A percentile compares a stretch with the other conserved stretches of the same genome.
phyloP scores from a whole-genome alignment of 2,329 filamentous ascomycete species.

The Plenodomus tracheiphilus region DNA sequence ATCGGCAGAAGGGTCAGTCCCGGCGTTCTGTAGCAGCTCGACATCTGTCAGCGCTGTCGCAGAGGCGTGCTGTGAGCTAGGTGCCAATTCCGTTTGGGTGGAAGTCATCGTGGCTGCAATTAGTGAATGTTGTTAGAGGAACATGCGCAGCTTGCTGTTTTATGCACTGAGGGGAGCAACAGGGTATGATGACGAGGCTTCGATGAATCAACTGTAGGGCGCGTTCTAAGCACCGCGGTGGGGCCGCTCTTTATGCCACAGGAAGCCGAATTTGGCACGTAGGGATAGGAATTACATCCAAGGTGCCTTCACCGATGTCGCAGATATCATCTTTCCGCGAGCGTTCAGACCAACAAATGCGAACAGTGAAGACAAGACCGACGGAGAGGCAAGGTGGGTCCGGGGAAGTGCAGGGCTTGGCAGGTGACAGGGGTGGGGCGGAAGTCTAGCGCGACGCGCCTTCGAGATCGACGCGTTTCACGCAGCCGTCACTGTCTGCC shows the following conservation, averaged over 20 bases:
- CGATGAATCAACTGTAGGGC: conserved; percentile 22
- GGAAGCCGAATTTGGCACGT: too few relatives aligned
- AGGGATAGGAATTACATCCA: too few relatives aligned
- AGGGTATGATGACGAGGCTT: conserved; percentile 1
- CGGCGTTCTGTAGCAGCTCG: conserved; percentile 16
- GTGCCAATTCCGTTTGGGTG: conserved; percentile 16
- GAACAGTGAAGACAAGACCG: not conserved
- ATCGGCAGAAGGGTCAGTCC: conserved; percentile 21
- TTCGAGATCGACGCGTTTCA: not conserved
- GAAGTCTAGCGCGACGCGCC: conserved; percentile 24
- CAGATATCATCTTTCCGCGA: too few relatives aligned
- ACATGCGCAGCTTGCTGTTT: not conserved
- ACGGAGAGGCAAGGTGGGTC: not conserved
- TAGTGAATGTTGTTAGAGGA: conserved; percentile 11
- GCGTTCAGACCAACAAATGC: too few relatives aligned
- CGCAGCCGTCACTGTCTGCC: not conserved
- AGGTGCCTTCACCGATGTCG: too few relatives aligned
- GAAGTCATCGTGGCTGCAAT: conserved; percentile 9
- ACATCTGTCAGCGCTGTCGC: conserved; percentile 12
- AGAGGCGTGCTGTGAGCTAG: conserved; percentile 15
- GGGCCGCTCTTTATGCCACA: not conserved
- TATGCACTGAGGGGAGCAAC: not conserved
- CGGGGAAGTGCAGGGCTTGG: conserved; percentile 10
- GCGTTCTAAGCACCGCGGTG: not conserved
- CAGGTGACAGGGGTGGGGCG: conserved; percentile 13